phyloP scores from a whole-genome alignment of 2,329 filamentous ascomycete species.

The Penicillium carneum region DNA sequence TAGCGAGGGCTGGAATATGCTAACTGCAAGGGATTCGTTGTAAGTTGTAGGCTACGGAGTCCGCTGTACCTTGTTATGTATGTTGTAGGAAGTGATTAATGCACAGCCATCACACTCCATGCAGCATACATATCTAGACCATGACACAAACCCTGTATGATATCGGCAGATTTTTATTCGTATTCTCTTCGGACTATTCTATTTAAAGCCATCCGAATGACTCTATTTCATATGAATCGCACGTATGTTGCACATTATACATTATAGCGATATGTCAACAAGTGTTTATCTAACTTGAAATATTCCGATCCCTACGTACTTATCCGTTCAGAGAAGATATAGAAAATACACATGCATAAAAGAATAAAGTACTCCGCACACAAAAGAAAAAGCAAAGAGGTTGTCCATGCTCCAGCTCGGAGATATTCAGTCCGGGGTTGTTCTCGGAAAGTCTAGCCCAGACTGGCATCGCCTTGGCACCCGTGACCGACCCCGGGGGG shows the following conservation, averaged over 20 bases:
- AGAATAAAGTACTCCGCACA: not conserved
- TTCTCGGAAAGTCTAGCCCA: conserved; percentile 16
- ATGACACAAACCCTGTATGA: conserved; percentile 23
- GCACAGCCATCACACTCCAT: conserved; percentile 22
- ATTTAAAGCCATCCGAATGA: not conserved
- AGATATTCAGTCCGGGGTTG: conserved; percentile 22
- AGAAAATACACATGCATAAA: not conserved
- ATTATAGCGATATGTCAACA: not conserved
- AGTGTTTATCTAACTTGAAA: not conserved
- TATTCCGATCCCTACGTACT: not conserved
- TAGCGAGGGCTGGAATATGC: not conserved
- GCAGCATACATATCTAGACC: conserved; percentile 16
- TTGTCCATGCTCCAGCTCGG: not conserved
- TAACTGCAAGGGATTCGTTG: conserved; percentile 3
- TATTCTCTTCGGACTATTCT: not conserved
- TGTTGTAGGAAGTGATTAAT: conserved; percentile 13
- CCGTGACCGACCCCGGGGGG: not conserved
- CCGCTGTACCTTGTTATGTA: conserved; percentile 8
- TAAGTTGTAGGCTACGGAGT: conserved; percentile 14
- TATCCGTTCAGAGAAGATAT: too few relatives aligned
- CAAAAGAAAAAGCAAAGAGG: not conserved
- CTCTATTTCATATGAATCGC: not conserved
- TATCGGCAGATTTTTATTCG: conserved; percentile 1
- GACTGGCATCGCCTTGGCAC: conserved; percentile 21
- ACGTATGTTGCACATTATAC: not conserved